Base-by-base conservation (phyloP, 345 rosid species). In the Eucalyptus viminalis region DNA sequence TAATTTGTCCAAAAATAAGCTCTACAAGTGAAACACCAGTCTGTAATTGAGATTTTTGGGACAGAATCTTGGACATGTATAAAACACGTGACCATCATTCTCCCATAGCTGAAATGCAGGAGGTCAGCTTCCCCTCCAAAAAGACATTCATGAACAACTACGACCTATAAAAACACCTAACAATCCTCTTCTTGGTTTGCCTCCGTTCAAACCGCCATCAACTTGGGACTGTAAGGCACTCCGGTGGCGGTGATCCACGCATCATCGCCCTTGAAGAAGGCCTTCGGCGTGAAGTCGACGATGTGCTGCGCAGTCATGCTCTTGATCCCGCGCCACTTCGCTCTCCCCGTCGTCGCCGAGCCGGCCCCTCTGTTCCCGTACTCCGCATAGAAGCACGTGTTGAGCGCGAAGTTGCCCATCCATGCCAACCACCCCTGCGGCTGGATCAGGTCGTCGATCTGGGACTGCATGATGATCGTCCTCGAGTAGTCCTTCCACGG, bases 371-470 rank as follows among this genome's bases (percentile, higher is more conserved):
- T 86, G 89, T 96, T 96, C 49, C 88, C 53, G 58, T 88, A 93
- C 93, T 97, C 99, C 0, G 95, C 92, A 43, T 94, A 97, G n/a
- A 25, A 93, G 54, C 92, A 87, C 45, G 99, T 96, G 86, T 95
- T 58, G 5, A 95, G 93, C 29, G 89, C 95, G 25, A 91, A 91
- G 10, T 89, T 76, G 1, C 96, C 97, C 1, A 44, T 7, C 97
- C 96, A 94, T 1, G 93, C 94, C 29, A 88, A 2, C 96, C 96
- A 97, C 2, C 99, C 99, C 9, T 95, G 91, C 1, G 97, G 97
- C 37, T 89, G 94, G 24, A 96, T 94, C 80, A 95, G 72, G 53
- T 92, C 93, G 11, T 93, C 96, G 9, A 97, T 92, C 43, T 88
- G 83, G 11, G 96, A 92, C 56, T 93, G 93, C 95, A 95, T 94